Conservation (phyloP, 2,329 filamentous ascomycete genomes). For the Cytospora piceae region DNA sequence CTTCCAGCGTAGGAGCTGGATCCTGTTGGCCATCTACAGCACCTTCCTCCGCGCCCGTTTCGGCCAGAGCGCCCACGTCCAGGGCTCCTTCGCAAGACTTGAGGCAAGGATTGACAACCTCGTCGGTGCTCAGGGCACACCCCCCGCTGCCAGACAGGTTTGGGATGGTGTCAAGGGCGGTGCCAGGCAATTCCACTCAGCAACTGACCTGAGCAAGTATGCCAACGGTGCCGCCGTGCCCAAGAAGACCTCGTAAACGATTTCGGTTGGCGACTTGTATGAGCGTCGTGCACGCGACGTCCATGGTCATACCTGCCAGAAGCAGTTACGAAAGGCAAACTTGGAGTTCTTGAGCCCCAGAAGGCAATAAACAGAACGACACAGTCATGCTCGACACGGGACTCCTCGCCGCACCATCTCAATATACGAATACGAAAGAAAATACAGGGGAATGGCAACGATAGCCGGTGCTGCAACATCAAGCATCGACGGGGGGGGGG, state of each 20-base stretch:
- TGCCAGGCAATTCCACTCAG: slow-evolving; percentile 74
- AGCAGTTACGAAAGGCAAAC: not conserved
- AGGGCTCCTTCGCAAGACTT: slow-evolving; percentile 74
- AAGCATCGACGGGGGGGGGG: too few relatives aligned
- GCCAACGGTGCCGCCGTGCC: slow-evolving; percentile 59
- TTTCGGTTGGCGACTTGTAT: not conserved
- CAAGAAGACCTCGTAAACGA: slow-evolving; percentile 66
- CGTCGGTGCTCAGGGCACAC: slow-evolving; percentile 83
- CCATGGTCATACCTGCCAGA: not conserved
- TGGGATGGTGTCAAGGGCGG: slow-evolving; percentile 81
- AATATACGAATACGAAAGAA: not conserved
- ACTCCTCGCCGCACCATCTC: not conserved
- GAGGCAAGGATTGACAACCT: slow-evolving; percentile 78
- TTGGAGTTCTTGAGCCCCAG: not conserved
- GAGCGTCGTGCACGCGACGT: not conserved
- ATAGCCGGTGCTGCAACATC: not conserved
- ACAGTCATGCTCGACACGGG: not conserved
- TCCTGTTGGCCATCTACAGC: slow-evolving; percentile 83
- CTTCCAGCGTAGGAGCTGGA: slow-evolving; percentile 90
- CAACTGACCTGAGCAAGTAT: slow-evolving; percentile 79
- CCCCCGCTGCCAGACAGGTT: slow-evolving; percentile 74
- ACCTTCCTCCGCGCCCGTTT: slow-evolving; percentile 90
- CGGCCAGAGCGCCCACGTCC: slow-evolving; percentile 90
- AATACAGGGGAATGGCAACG: not conserved
- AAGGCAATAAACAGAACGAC: not conserved